Evolutionary conservation across 306 rosid genomes (phyloP), one percentile per base, ranked within the genome.

Genomic region (Cucumis hystrix): DNA sequence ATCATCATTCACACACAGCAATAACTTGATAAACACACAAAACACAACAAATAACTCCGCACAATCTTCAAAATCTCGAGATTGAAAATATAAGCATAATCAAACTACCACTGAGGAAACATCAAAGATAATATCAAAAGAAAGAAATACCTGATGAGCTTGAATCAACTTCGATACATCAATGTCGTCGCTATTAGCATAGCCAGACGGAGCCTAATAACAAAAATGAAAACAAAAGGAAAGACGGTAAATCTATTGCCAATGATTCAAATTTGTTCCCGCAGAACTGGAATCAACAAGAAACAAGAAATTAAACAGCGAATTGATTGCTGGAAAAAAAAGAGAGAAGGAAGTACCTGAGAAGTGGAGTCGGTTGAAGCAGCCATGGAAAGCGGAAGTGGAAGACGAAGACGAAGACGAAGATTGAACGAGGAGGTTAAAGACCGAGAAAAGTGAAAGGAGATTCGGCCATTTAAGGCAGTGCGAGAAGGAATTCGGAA

Each of bases 361-460:
- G 91, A 56, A 6, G 91, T 75, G 59, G 91, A 88, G 71, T 83
- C 90, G 58, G 88, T 60, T 21, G 89, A 84, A 63, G 95, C 84
- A 39, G 98, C 97, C 98, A 94, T 90, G 82, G 91, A 86, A 76
- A 84, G 66, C 84, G 92, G 83, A 74, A 79, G 66, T 85, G 92
- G 83, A 74, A 79, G 78, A 75, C 83, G 67, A 75, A 9, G 78
- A 75, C 83, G 67, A 75, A 9, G 77, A 74, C 81, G 83, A 69
- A 80, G 75, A 83, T 75, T 59, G 78, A 58, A 21, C 61, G 59
- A 37, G 14, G 41, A 74, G 75, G 83, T 61, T 80, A 71, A 65
- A 20, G 81, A 81, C 79, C 74, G 54, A 81, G 79, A 84, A 80
- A 80, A 81, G 12, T 51, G 83, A 82, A 74, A 86, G 82, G 82